phyloP scores from a whole-genome alignment of 768 basidiomycete species.

The Mycena floridula region DNA sequence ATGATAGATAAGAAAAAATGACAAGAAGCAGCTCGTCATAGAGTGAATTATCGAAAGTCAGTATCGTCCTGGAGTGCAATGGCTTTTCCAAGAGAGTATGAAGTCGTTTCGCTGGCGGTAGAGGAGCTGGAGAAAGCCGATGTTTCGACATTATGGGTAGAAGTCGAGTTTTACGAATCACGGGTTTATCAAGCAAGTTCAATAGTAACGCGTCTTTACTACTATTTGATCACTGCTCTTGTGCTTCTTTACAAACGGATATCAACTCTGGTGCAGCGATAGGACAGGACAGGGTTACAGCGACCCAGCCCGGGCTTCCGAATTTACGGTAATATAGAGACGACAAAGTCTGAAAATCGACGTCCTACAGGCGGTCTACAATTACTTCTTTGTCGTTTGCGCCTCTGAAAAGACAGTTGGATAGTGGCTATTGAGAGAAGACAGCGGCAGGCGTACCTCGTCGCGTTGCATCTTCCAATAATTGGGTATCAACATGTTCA shows the following conservation, averaged over 20 bases:
- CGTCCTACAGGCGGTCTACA: too few species aligned
- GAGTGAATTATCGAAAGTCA: constrained; percentile 48
- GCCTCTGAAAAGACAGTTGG: constrained; percentile 43
- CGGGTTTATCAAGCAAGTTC: too few species aligned
- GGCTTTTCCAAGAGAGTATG: constrained; percentile 21
- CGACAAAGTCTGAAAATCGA: too few species aligned
- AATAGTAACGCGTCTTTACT: too few species aligned
- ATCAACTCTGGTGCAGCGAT: too few species aligned
- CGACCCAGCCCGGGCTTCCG: too few species aligned
- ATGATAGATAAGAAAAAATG: constrained; percentile 68
- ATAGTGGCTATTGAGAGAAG: neutral
- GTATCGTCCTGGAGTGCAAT: constrained; percentile 10
- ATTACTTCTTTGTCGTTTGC: constrained; percentile 34
- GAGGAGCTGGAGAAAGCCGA: constrained; percentile 34
- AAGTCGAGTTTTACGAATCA: too few species aligned
- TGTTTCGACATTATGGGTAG: constrained; percentile 44
- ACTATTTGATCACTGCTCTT: too few species aligned
- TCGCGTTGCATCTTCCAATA: constrained; percentile 94
- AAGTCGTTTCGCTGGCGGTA: constrained; percentile 56
- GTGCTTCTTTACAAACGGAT: too few species aligned
- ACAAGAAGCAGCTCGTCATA: constrained; percentile 74
- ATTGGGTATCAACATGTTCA: constrained; percentile 89
- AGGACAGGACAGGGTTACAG: too few species aligned
- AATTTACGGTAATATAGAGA: too few species aligned
- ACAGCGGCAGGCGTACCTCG: constrained; percentile 54